Conservation (phyloP, 441 rosid species). For the Euphorbia schlechtendalii region DNA sequence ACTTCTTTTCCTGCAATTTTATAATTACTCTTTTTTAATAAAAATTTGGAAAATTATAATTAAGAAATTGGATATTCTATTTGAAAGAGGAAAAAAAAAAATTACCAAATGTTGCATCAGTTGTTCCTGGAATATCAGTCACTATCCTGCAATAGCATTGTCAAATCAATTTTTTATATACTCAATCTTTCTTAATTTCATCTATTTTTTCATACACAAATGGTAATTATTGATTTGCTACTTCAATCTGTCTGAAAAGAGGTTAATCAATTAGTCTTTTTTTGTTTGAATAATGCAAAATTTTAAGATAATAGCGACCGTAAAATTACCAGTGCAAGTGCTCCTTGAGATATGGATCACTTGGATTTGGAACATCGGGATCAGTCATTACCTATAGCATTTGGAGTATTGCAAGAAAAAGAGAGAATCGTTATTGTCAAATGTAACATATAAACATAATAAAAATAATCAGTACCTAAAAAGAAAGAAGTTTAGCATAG, state of each 20-base stretch:
- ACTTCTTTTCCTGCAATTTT: constrained; percentile 51
- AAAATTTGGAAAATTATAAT: no score
- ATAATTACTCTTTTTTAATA: no score
- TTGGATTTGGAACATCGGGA: constrained; percentile 98
- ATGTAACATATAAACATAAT: no score
- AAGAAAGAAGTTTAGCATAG: no score
- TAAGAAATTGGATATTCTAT: neutral
- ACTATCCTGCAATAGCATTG: constrained; percentile 53
- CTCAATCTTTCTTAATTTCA: neutral
- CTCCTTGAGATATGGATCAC: constrained; percentile 93
- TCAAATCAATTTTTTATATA: constrained; percentile 13
- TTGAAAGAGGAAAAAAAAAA: neutral
- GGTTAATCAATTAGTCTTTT: no score
- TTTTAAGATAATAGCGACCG: neutral
- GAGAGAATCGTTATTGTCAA: no score
- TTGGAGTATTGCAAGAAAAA: neutral
- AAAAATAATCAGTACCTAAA: no score
- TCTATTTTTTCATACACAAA: neutral
- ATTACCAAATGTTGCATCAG: constrained; percentile 81
- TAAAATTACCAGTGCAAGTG: constrained; percentile 75
- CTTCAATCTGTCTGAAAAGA: neutral
- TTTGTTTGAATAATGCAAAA: no score
- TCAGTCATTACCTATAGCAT: constrained; percentile 69
- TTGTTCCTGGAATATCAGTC: constrained; percentile 91
- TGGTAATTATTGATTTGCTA: neutral